These are phyloP conservation scores for barley (Hordeum vulgare) DNA, from an alignment of 176 grass and related monocot genomes.

Conservation along the genomic window MorexV3_pseudomolecules_assembly NC_058520.1:99555682-99556181, in stretches of 20 bases:
- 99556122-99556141: conserved; percentile 9
- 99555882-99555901: background rate
- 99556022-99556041: conserved; percentile 55
- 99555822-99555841: conserved; percentile 9
- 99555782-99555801: background rate
- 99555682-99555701: background rate
- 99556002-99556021: conserved; percentile 47
- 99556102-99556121: background rate
- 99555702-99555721: background rate
- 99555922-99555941: conserved; percentile 30
- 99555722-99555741: background rate
- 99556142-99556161: conserved; percentile 36
- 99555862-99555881: conserved; percentile 22
- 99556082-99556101: conserved; percentile 41
- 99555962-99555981: conserved; percentile 58
- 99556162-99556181: conserved; percentile 80
- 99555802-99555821: background rate
- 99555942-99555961: conserved; percentile 37
- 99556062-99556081: conserved; percentile 49
- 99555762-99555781: background rate
- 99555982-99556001: conserved; percentile 10
- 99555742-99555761: background rate
- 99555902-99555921: conserved; percentile 45
- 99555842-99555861: background rate
- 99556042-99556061: conserved; percentile 33